Percentiles rank a stretch among this genome's conserved stretches.
phyloP scores from a whole-genome alignment of 495 filamentous ascomycete genomes.

The Lophiotrema nucula region DNA sequence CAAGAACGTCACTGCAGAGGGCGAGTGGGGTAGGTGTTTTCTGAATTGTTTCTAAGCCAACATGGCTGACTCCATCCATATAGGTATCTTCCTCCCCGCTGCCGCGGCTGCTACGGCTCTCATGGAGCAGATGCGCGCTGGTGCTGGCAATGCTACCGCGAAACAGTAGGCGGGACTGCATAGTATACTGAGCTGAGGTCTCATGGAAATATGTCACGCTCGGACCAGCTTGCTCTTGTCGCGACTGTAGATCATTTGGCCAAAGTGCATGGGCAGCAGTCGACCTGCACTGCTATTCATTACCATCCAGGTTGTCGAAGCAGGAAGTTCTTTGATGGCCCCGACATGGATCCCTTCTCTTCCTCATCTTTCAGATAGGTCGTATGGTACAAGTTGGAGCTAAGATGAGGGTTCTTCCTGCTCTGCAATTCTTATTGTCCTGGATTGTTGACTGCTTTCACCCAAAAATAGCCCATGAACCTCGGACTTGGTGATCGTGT shows the following conservation, averaged over 20 bases:
- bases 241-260: background rate
- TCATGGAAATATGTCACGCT: background rate
- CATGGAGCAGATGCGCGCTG: no score
- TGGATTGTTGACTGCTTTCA: background rate
- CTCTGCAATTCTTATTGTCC: background rate
- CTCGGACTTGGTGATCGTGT: background rate
- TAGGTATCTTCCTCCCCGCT: conserved; percentile 40
- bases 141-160: no score
- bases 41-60: background rate
- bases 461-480: background rate
- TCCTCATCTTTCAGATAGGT: background rate
- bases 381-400: no score
- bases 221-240: background rate
- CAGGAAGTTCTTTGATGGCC: background rate
- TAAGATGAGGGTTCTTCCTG: no score
- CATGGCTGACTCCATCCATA: background rate
- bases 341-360: background rate
- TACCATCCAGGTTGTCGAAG: background rate
- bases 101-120: no score
- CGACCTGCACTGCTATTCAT: background rate
- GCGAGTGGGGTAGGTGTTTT: conserved; percentile 36
- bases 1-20: conserved; percentile 23
- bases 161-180: no score
- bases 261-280: background rate
- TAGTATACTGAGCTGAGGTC: background rate